phyloP scores from a whole-genome alignment of 371 early-diverging fungal genomes.

The Thermomucor indicae-seudaticae region DNA sequence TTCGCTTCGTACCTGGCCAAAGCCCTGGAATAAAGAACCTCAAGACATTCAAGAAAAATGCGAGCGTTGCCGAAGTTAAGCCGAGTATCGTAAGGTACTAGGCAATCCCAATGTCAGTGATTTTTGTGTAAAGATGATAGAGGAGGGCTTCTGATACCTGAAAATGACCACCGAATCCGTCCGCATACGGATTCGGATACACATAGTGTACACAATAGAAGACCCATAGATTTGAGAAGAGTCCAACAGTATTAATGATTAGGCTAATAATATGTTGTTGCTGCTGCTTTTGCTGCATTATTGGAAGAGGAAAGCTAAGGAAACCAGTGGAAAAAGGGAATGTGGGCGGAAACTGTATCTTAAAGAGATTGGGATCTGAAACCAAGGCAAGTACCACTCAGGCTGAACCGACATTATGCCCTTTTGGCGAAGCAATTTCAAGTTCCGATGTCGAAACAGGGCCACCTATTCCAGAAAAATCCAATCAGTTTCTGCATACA shows the following conservation, averaged over 20 bases:
- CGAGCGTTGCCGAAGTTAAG: slow-evolving; percentile 17
- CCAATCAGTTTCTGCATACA: too few species aligned
- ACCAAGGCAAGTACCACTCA: too few species aligned
- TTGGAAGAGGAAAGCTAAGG: too few species aligned
- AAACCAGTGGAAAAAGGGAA: too few species aligned
- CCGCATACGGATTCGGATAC: slow-evolving; percentile 33
- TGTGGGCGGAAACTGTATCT: too few species aligned
- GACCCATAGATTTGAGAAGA: slow-evolving; percentile 25
- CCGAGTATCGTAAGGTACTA: slow-evolving; percentile 25
- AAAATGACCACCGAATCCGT: slow-evolving; percentile 42
- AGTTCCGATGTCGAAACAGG: too few species aligned
- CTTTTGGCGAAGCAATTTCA: too few species aligned
- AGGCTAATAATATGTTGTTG: too few species aligned
- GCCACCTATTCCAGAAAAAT: too few species aligned
- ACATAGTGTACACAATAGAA: slow-evolving; percentile 24
- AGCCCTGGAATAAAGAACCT: slow-evolving; percentile 8
- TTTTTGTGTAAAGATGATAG: neutral
- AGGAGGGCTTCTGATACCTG: slow-evolving; percentile 16
- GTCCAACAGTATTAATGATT: slow-evolving; percentile 20
- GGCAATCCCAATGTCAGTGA: neutral
- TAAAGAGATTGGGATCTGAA: too few species aligned
- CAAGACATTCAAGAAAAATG: slow-evolving; percentile 13
- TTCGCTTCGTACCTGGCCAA: slow-evolving; percentile 10
- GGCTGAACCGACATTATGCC: too few species aligned
- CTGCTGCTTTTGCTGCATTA: too few species aligned